Percentiles rank a stretch among this genome's conserved stretches.
Evolutionary conservation across 164 flowering plant genomes (phyloP).

Genomic region (Akebia trifoliata): DNA sequence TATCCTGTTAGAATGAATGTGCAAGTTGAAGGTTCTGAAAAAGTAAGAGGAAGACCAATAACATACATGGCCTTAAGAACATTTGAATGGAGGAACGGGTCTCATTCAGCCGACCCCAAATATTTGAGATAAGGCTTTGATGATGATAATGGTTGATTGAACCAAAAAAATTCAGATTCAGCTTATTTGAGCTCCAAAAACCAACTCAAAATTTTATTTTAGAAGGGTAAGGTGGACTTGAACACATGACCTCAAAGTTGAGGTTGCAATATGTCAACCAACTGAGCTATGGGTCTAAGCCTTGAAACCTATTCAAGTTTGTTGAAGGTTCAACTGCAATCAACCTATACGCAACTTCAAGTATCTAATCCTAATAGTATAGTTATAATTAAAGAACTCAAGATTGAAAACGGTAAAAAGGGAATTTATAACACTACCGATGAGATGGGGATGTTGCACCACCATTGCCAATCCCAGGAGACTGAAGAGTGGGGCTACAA

Average conservation of each 20-base stretch:
- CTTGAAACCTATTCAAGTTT: background rate
- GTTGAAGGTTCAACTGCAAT: background rate
- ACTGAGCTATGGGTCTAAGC: no score
- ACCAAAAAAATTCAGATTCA: background rate
- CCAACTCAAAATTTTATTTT: background rate
- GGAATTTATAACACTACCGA: constrained; percentile 36
- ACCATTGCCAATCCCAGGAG: constrained; percentile 58
- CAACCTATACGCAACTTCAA: background rate
- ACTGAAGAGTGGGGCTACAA: constrained; percentile 42
- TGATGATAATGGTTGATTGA: no score
- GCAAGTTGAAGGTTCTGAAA: no score
- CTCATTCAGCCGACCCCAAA: no score
- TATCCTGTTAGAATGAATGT: no score
- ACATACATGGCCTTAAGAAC: background rate
- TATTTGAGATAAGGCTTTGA: no score
- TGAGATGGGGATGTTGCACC: constrained; percentile 51
- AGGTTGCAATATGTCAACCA: no score
- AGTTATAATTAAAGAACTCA: background rate
- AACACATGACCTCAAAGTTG: no score
- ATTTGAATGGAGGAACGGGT: background rate
- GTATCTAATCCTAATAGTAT: background rate
- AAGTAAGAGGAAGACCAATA: background rate
- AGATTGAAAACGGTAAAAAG: background rate
- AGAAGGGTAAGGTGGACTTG: background rate
- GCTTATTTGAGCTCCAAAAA: background rate